A percentile compares a stretch with the other conserved stretches of the same genome.
Evolutionary conservation across 129 eudicot genomes (phyloP).

Genomic region (Helianthus annuus): HanXRQr2.0-SUNRISE NC_035437.2:6492330-6492829

Average conservation of each 20-base stretch:
- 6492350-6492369: no score
- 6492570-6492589: constrained; percentile 1
- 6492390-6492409: no score
- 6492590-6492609: background rate
- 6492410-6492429: no score
- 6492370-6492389: no score
- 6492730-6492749: background rate
- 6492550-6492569: constrained; percentile 2
- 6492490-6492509: no score
- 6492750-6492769: background rate
- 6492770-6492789: constrained; percentile 5
- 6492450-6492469: background rate
- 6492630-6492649: background rate
- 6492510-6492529: background rate
- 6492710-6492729: constrained; percentile 7
- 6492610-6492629: background rate
- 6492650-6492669: background rate
- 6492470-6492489: background rate
- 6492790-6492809: background rate
- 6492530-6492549: background rate
- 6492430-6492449: no score
- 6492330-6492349: no score
- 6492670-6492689: background rate
- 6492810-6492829: background rate
- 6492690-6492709: constrained; percentile 9